A percentile compares a stretch with the other conserved stretches of the same genome.
Conservation (phyloP, 1,284 basidiomycete species). For the Cystobasidium pallidum region DNA sequence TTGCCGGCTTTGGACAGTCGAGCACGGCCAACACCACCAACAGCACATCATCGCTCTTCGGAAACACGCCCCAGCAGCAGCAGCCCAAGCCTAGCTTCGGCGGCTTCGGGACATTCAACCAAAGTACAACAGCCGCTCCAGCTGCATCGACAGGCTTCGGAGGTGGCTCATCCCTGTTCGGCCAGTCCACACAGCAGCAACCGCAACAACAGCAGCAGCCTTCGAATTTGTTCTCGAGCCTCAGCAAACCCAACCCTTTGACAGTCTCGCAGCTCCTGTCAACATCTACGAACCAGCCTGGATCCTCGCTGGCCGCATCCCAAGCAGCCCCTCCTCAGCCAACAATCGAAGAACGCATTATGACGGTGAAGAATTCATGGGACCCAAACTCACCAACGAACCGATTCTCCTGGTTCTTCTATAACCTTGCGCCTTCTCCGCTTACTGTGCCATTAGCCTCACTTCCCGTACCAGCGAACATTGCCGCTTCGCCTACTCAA, state of each 20-base stretch:
- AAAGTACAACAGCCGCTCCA: not conserved
- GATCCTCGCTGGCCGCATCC: slow-evolving; percentile 3
- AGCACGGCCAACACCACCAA: not conserved
- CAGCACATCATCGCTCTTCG: slow-evolving; percentile 7
- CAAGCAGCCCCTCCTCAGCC: slow-evolving; percentile 20
- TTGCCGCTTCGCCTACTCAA: slow-evolving; percentile 30
- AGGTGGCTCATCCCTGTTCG: slow-evolving; percentile 25
- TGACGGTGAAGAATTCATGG: slow-evolving; percentile 28
- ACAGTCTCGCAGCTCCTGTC: slow-evolving; percentile 37
- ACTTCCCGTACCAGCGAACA: slow-evolving; percentile 34
- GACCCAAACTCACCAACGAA: slow-evolving; percentile 28
- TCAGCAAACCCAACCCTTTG: slow-evolving; percentile 28
- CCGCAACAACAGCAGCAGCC: slow-evolving; percentile 32
- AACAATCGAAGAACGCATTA: slow-evolving; percentile 29
- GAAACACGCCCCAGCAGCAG: slow-evolving; percentile 18
- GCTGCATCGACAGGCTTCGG: slow-evolving; percentile 10
- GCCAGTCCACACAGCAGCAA: slow-evolving; percentile 7
- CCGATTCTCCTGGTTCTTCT: slow-evolving; percentile 33
- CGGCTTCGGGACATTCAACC: slow-evolving; percentile 26
- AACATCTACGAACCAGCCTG: slow-evolving; percentile 13
- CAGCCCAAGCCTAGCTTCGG: slow-evolving; percentile 23
- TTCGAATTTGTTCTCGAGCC: slow-evolving; percentile 13
- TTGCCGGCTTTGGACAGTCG: slow-evolving; percentile 31
- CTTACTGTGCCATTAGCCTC: slow-evolving; percentile 28
- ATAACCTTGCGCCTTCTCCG: slow-evolving; percentile 32